These are phyloP conservation scores for Glonium stellatum DNA, from an alignment of 495 filamentous ascomycete species.

Conservation along the genomic window DNA sequence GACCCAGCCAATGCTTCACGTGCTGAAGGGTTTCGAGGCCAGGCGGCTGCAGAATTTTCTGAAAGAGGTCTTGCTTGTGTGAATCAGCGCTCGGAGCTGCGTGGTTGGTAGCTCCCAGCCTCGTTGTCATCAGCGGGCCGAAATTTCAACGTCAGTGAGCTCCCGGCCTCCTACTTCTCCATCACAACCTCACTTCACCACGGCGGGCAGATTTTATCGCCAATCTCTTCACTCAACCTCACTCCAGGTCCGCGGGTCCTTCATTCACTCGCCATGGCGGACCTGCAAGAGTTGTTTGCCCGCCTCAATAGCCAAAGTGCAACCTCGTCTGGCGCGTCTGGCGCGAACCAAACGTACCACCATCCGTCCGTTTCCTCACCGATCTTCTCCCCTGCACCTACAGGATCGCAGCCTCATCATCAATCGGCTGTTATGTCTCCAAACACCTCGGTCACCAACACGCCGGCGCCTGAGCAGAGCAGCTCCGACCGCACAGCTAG, in stretches of 20 bases:
- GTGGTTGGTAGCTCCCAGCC: not conserved
- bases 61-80: too few relatives aligned
- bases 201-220: not conserved
- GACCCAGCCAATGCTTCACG: too few relatives aligned
- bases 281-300: slow-evolving; percentile 34
- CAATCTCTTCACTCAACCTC: not conserved
- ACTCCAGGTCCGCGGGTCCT: not conserved
- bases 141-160: not conserved
- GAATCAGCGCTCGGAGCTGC: not conserved
- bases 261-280: slow-evolving; percentile 19
- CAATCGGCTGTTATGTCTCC: slow-evolving; percentile 33
- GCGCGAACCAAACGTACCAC: slow-evolving; percentile 18
- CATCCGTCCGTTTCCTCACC: slow-evolving; percentile 35
- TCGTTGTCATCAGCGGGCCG: not conserved
- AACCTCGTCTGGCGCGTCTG: slow-evolving; percentile 5
- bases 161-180: not conserved
- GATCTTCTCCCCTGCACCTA: slow-evolving; percentile 31
- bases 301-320: slow-evolving; percentile 22
- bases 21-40: too few relatives aligned
- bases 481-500: slow-evolving; percentile 51
- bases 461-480: slow-evolving; percentile 39
- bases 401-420: slow-evolving; percentile 33
- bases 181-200: not conserved
- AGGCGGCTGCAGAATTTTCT: too few relatives aligned
- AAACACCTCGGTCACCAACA: slow-evolving; percentile 36